Conservation (phyloP, 768 basidiomycete genomes). For the Lentinus tigrinus region DNA sequence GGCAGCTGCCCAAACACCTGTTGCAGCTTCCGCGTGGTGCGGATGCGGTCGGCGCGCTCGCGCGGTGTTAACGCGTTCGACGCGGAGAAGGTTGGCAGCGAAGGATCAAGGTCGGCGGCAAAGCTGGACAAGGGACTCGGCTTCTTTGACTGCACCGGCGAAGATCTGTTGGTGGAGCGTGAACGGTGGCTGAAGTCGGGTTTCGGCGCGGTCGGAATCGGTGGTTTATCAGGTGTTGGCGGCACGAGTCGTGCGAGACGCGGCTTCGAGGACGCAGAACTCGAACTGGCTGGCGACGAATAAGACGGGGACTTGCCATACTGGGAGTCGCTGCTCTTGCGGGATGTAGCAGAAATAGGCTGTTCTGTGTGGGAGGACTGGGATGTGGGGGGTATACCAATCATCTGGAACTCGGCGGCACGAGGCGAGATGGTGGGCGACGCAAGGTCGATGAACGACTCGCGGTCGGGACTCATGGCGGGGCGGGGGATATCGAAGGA, state of each 20-base stretch:
- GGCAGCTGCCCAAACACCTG: constrained; percentile 76
- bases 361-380: constrained; percentile 1
- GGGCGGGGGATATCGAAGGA: constrained; percentile 17
- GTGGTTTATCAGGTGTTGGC: constrained; percentile 36
- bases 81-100: constrained; percentile 50
- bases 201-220: constrained; percentile 47
- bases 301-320: constrained; percentile 12
- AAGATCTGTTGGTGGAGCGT: constrained; percentile 16
- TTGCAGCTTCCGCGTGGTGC: constrained; percentile 75
- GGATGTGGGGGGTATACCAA: constrained; percentile 10
- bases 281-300: not conserved
- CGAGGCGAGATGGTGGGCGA: constrained; percentile 31
- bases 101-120: constrained; percentile 10
- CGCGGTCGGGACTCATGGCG: constrained; percentile 36
- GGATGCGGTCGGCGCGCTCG: constrained; percentile 70
- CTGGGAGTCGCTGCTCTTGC: constrained; percentile 8
- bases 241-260: constrained; percentile 31
- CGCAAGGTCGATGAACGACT: constrained; percentile 49
- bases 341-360: not conserved
- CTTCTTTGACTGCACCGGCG: constrained; percentile 1
- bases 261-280: constrained; percentile 24
- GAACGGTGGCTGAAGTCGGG: constrained; percentile 41
- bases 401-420: constrained; percentile 5
- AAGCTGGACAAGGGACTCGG: constrained; percentile 2
- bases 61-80: constrained; percentile 63